Base-by-base conservation (phyloP, 2,329 filamentous ascomycete genomes). In the Microsporum audouinii region DNA sequence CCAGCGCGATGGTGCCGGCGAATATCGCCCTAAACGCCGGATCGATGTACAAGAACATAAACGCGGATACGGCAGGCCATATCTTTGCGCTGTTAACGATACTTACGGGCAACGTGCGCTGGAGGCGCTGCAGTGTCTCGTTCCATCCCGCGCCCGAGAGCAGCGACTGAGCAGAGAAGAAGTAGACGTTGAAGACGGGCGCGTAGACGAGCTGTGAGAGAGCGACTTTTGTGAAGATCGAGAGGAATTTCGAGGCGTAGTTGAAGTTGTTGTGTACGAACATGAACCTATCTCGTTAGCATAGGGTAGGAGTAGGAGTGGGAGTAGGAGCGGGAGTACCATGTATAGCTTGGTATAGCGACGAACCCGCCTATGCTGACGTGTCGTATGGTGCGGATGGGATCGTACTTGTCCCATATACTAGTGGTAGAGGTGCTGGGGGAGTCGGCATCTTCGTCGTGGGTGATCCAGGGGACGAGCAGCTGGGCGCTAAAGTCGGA, bases 31-130 rank as follows among this genome's bases (percentile, higher is more conserved):
- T 80, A 73, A 89, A 92, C 69, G 92, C 85, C 56, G 90, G 78
- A 31, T 86, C 84, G 3, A 96, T 78, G 68, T 89, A 94, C n/a
- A 87, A 84, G 69, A 96, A 95, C 72, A 82, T 91, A 70, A 96
- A 86, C 0, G 90, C 90, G 12, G 88, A 95, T 14, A 95, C 87
- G 0, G 84, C 84, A 0, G 91, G 92, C 91, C 91, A 96, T 29
- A 96, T 74, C 76, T 95, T 95, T 72, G 86, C 85, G 63, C 86
- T 88, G 72, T 94, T 96, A 70, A 84, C 72, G 70, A 89, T 84
- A 69, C 86, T 91, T 29, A 81, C 79, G 0, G 91, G 90, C 0
- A 96, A 87, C 0, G 91, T 91, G 62, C 84, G 79, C 66, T 81
- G 82, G 62, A 96, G 80, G 59, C 89, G 84, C 67, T 88, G 84